These are phyloP conservation scores for Saturnispora dispora DNA, from an alignment of 805 yeast genomes.

Conservation along the genomic window DNA sequence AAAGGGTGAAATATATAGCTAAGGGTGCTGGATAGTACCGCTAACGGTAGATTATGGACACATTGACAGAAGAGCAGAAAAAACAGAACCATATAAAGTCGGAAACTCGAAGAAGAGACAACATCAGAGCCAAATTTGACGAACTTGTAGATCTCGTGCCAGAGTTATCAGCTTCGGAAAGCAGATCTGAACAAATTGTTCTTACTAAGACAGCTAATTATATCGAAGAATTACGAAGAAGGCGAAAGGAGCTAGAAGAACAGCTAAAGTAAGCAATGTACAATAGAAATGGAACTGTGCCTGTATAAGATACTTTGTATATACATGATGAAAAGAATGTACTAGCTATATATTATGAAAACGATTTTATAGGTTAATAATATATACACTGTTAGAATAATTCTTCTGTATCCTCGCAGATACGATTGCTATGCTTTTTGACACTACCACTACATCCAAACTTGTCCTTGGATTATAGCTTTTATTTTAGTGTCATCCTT, in stretches of 20 bases:
- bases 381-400: not conserved
- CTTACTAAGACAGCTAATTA: slow-evolving; percentile 49
- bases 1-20: not conserved
- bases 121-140: slow-evolving; percentile 76
- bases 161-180: slow-evolving; percentile 54
- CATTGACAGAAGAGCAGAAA: slow-evolving; percentile 25
- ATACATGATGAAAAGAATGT: not conserved
- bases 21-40: not conserved
- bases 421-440: too few species aligned
- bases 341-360: too few species aligned
- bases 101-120: slow-evolving; percentile 80
- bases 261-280: not conserved
- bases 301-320: not conserved
- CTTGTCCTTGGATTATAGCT: slow-evolving; percentile 6
- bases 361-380: not conserved
- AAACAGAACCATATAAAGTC: slow-evolving; percentile 33
- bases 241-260: slow-evolving; percentile 3
- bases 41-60: not conserved
- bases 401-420: too few species aligned
- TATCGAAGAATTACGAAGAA: slow-evolving; percentile 33
- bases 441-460: slow-evolving; percentile 3
- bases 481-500: slow-evolving; percentile 3
- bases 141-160: slow-evolving; percentile 70
- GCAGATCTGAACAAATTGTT: slow-evolving; percentile 71
- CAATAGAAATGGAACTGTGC: not conserved